Percentiles rank a stretch among this genome's conserved stretches.
These are phyloP conservation scores for Favolaschia claudopus DNA, from an alignment of 768 basidiomycete species.

Conservation along the genomic window DNA sequence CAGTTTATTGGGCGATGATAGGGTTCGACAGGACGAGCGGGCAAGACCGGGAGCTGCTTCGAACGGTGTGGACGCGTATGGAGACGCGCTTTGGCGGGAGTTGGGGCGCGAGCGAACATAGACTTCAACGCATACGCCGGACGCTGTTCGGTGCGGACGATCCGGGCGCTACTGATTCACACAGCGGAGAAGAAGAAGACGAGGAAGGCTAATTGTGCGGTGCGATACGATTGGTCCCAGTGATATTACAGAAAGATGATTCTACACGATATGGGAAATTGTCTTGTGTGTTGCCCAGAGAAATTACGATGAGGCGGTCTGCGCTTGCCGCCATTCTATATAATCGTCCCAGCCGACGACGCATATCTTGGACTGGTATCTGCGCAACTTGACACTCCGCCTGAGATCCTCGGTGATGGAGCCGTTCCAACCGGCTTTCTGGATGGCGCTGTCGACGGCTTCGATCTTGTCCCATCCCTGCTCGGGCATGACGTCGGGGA, in stretches of 20 bases:
- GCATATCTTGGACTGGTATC: conserved; percentile 83
- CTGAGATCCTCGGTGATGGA: conserved; percentile 83
- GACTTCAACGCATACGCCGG: conserved; percentile 50
- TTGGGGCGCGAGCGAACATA: conserved; percentile 52
- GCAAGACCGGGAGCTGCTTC: conserved; percentile 55
- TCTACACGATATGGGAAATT: conserved; percentile 18
- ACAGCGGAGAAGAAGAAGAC: background rate
- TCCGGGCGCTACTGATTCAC: background rate
- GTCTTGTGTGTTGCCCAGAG: background rate
- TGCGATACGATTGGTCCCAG: background rate
- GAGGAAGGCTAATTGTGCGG: conserved; percentile 1
- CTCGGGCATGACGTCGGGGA: conserved; percentile 90
- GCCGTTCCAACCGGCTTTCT: conserved; percentile 92
- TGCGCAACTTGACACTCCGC: conserved; percentile 74
- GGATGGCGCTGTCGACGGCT: conserved; percentile 89
- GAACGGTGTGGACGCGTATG: conserved; percentile 63
- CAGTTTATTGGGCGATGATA: conserved; percentile 72
- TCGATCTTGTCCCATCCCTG: conserved; percentile 95
- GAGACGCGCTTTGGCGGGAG: conserved; percentile 59
- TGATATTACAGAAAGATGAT: conserved; percentile 13
- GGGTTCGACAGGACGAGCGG: conserved; percentile 71
- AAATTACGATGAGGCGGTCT: conserved; percentile 22
- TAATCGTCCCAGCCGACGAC: conserved; percentile 80
- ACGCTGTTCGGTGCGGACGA: conserved; percentile 37
- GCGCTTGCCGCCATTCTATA: conserved; percentile 70